phyloP scores from a whole-genome alignment of 495 filamentous ascomycete species.

The Bryoglossum gracile region DNA sequence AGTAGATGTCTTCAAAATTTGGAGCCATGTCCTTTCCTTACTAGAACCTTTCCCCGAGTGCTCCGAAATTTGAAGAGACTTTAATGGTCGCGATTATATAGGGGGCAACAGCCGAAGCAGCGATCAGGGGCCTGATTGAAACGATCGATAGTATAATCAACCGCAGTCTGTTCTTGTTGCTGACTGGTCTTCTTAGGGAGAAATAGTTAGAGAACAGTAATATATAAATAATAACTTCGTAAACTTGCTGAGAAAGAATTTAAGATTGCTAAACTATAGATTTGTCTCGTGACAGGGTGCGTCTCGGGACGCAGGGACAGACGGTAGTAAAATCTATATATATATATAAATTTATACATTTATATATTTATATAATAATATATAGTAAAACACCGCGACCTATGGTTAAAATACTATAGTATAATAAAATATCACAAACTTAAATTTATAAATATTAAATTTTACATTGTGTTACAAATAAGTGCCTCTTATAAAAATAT shows the following conservation, averaged over 20 bases:
- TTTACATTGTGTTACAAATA: too few relatives aligned
- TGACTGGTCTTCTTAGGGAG: background rate
- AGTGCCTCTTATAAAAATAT: too few relatives aligned
- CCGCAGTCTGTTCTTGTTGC: slow-evolving; percentile 3
- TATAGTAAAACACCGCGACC: too few relatives aligned
- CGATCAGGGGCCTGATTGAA: slow-evolving; percentile 8
- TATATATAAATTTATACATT: too few relatives aligned
- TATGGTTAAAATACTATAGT: too few relatives aligned
- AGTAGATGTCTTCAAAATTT: slow-evolving; percentile 8
- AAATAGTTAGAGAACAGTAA: background rate
- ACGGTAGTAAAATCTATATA: too few relatives aligned
- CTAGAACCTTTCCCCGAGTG: slow-evolving; percentile 9
- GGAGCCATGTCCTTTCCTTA: slow-evolving; percentile 9
- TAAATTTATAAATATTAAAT: too few relatives aligned
- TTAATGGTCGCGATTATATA: slow-evolving; percentile 11
- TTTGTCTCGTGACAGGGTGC: background rate
- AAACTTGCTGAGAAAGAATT: background rate
- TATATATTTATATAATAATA: too few relatives aligned
- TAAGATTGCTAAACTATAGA: background rate
- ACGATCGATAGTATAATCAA: slow-evolving; percentile 4
- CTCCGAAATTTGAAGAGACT: slow-evolving; percentile 11
- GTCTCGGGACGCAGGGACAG: background rate
- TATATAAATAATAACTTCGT: background rate
- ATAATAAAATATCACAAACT: too few relatives aligned
- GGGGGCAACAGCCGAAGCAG: slow-evolving; percentile 6